Evolutionary conservation across 1,284 basidiomycete genomes (phyloP).

Genomic region (Ustilago cynodontis): DNA sequence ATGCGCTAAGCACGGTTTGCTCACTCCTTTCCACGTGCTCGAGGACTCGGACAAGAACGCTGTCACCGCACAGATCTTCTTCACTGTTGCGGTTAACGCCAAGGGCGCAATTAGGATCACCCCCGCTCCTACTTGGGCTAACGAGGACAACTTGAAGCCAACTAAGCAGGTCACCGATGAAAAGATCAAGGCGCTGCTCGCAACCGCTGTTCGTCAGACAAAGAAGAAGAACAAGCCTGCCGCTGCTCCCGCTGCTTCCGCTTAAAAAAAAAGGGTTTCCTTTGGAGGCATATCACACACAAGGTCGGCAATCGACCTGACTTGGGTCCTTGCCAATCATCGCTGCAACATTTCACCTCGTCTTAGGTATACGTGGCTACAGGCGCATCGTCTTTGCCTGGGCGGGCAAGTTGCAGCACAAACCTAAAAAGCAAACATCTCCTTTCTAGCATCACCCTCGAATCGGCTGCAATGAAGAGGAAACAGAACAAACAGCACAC

Average conservation of each 20-base stretch:
- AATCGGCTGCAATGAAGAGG: conserved; percentile 13
- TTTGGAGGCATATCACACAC: neutral
- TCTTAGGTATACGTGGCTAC: too few relatives aligned
- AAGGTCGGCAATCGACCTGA: neutral
- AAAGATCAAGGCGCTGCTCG: conserved; percentile 77
- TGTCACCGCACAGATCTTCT: conserved; percentile 85
- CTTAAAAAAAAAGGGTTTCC: conserved; percentile 14
- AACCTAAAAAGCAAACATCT: neutral
- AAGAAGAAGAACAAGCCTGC: conserved; percentile 83
- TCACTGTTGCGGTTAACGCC: conserved; percentile 88
- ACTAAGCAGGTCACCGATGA: conserved; percentile 71
- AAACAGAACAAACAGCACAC: conserved; percentile 10
- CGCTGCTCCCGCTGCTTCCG: conserved; percentile 29
- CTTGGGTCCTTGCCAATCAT: neutral
- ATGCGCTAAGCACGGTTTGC: conserved; percentile 89
- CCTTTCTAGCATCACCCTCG: neutral
- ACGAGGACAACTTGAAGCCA: conserved; percentile 89
- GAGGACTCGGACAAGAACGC: conserved; percentile 59
- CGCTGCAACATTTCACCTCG: neutral
- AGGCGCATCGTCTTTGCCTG: neutral
- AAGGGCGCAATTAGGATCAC: conserved; percentile 81
- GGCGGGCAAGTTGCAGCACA: neutral
- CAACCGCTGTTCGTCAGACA: conserved; percentile 83
- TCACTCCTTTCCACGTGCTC: conserved; percentile 87
- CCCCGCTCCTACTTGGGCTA: conserved; percentile 90